Evolutionary conservation across 2,329 filamentous ascomycete species (phyloP).

Genomic region (Aureobasidium leucospermi): DNA sequence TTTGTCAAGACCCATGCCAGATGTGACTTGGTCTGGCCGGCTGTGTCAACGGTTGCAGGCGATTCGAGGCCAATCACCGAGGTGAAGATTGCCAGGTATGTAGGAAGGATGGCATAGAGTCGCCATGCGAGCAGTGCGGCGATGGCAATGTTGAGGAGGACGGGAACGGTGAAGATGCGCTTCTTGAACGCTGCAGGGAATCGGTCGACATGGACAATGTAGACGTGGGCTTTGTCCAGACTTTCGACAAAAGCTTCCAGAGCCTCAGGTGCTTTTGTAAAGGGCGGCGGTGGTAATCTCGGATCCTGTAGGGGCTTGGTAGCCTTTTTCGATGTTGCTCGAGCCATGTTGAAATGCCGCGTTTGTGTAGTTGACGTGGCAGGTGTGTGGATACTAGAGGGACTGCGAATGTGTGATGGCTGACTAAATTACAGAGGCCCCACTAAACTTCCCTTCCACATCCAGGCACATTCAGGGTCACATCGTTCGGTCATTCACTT

Average conservation of each 20-base stretch:
- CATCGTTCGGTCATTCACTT: background rate
- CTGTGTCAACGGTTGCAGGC: conserved; percentile 57
- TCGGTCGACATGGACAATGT: conserved; percentile 76
- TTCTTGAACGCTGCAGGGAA: conserved; percentile 65
- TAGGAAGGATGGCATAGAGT: conserved; percentile 59
- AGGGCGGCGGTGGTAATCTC: conserved; percentile 43
- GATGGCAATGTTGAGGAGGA: conserved; percentile 67
- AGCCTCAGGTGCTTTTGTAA: conserved; percentile 56
- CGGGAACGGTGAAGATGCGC: conserved; percentile 74
- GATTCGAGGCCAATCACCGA: conserved; percentile 60
- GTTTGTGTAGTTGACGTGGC: background rate
- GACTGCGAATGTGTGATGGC: background rate
- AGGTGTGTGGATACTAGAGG: background rate
- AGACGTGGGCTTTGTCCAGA: conserved; percentile 64
- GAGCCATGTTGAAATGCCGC: conserved; percentile 8
- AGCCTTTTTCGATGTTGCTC: conserved; percentile 1
- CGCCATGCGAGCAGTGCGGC: conserved; percentile 59
- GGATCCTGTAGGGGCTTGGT: conserved; percentile 8
- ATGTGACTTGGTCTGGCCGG: conserved; percentile 48
- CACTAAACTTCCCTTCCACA: background rate
- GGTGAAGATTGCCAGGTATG: conserved; percentile 62
- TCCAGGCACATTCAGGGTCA: background rate
- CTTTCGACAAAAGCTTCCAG: conserved; percentile 59
- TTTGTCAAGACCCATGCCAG: conserved; percentile 51
- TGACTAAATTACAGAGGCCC: background rate